Conservation (phyloP, 805 yeast genomes). For the Saccharomyces mikatae region DNA sequence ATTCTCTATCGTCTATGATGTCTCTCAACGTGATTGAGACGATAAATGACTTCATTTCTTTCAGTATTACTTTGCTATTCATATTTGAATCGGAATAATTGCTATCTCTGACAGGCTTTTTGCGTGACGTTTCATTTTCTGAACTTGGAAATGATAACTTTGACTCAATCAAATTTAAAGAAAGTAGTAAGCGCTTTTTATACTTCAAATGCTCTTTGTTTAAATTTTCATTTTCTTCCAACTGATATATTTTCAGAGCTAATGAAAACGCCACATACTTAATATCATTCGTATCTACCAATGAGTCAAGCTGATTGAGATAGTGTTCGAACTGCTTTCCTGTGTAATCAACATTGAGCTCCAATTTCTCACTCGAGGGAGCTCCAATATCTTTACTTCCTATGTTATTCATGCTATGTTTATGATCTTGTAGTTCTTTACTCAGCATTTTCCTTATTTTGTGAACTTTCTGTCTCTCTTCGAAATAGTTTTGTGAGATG, state of each 20-base stretch:
- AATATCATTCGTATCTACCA: slow-evolving; percentile 12
- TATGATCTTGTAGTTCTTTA: slow-evolving; percentile 41
- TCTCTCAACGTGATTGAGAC: slow-evolving; percentile 12
- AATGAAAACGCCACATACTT: slow-evolving; percentile 14
- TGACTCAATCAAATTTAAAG: slow-evolving; percentile 22
- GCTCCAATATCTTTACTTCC: not conserved
- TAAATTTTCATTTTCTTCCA: slow-evolving; percentile 1
- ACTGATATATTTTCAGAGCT: slow-evolving; percentile 13
- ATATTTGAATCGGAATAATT: not conserved
- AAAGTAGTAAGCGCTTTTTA: slow-evolving; percentile 16
- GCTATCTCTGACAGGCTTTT: not conserved
- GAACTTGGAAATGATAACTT: slow-evolving; percentile 11
- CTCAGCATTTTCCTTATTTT: slow-evolving; percentile 62
- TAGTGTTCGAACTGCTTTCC: slow-evolving; percentile 24
- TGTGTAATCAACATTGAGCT: slow-evolving; percentile 9
- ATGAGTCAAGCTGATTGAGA: slow-evolving; percentile 17
- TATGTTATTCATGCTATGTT: slow-evolving; percentile 3
- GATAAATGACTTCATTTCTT: slow-evolving; percentile 13
- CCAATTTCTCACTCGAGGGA: slow-evolving; percentile 2
- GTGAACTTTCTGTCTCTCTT: slow-evolving; percentile 67
- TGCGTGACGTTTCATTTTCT: not conserved
- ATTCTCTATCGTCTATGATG: slow-evolving; percentile 13
- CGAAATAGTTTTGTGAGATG: slow-evolving; percentile 53
- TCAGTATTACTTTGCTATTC: slow-evolving; percentile 8
- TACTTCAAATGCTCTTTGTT: slow-evolving; percentile 4